Evolutionary conservation across 768 basidiomycete genomes (phyloP), one percentile per base, ranked within the genome.

Genomic region (Mycena galopus): DNA sequence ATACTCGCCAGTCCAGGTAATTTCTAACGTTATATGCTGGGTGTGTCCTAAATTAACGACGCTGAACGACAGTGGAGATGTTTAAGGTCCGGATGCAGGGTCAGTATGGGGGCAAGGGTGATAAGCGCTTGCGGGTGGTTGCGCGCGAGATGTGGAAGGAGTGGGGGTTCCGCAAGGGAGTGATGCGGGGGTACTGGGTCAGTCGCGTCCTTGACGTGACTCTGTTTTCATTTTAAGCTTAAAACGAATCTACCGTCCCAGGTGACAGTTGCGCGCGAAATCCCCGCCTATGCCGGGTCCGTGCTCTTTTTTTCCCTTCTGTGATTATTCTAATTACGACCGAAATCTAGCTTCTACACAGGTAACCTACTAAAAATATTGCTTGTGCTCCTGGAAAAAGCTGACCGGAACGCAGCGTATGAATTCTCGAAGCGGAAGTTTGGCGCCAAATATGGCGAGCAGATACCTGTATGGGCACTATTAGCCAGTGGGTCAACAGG

Each of bases 61-160:
- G 10, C 12, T 16, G 56, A n/a, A 33, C 21, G 21, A 14, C 71
- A 95, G 95, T 96, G 61, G 98, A 99, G 82, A 95, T 99, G 94
- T 98, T 98, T 86, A 99, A 99, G 83, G 95, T 98, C 32, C 89
- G 95, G 21, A 98, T 98, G 97, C 97, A 98, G 82, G 96, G 94
- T 9, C 95, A 98, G 79, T 97, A 98, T 76, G 97, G 97, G 14
- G 87, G 86, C 4, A 86, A 90, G 16, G 87, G 88, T 11, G 96
- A 98, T 79, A 93, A 97, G 81, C 88, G 90, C 47, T 85, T 99
- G 30, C 83, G 92, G 39, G 87, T 84, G 10, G 87, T 98, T 11
- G 90, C 89, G 19, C 84, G 83, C 25, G 96, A 97, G 74, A 95
- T 96, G 92, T 98, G 95, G 93, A 81, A 78, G 33, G 84, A 95